Base-by-base conservation (phyloP, 352 stramenopile genomes). In the Phytophthora agathidicida region DNA sequence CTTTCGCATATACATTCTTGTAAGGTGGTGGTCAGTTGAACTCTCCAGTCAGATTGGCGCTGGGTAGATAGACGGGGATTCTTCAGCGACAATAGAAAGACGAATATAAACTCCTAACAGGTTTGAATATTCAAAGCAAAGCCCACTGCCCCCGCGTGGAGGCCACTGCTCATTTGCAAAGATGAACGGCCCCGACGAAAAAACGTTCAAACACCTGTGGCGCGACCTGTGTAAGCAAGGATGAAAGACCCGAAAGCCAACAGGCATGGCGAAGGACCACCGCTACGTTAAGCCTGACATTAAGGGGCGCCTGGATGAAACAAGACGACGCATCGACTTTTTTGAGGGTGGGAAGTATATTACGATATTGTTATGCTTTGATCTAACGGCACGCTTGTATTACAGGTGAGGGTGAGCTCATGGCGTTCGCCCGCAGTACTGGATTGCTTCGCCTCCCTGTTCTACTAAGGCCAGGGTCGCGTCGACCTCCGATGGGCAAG, bases 61-160 rank as follows among this genome's bases (percentile, higher is more conserved):
- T 30, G 43, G 26, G 19, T 5, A 49, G 27, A 43, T 63, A 50
- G 27, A 31, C 11, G 16, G 44, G 28, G 19, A 63, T 56, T 46
- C 6, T 47, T 47, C 33, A 5, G 3, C 4, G 52, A 6, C 4
- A 20, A 49, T 44, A 50, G 27, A 46, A 50, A 38, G 37, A 37
- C 24, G 24, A 35, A 19, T 63, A 63, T 51, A 63, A 55, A 56
- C 16, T 5, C 1, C 19, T 1, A 30, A 44, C 22, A 56, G 43
- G 43, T 50, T 52, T 63, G 32, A 54, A 54, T 48, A 57, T 57
- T 14, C 24, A 11, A 22, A 33, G 27, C 4, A 16, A 47, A 59
- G 11, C 38, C 22, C 23, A 35, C 33, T 35, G 33, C 27, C 7
- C 7, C 28, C 36, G 24, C 36, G 23, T 48, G 27, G 38, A 14